Evolutionary conservation across 1,284 basidiomycete genomes (phyloP), one percentile per base, ranked within the genome.

Genomic region (Moniliophthora roreri): DNA sequence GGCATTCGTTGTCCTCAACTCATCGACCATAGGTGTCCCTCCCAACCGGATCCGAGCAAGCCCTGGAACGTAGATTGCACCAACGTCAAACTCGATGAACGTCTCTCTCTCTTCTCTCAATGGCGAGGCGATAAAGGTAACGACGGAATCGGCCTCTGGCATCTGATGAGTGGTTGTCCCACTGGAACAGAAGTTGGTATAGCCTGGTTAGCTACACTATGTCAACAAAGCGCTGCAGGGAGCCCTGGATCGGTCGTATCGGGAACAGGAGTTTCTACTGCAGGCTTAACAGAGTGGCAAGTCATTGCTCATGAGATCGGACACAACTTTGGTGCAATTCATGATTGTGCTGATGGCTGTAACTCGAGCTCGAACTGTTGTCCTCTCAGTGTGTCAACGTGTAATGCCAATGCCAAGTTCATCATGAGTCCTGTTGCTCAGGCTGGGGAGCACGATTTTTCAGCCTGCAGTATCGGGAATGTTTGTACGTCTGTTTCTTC

Each of bases 221-320:
- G 89, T 66, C 81, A 85, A 61, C 77, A 82, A 53, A 69, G 66
- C 1, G 67, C 85, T 3, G 70, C 74, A 15, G 77, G 78, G 2
- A 74, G 67, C 50, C 64, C 73, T 2, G 75, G 76, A 1, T 76
- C 79, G 4, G 68, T 80, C 21, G 88, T 92, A 26, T 90, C 87
- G 21, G 93, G 93, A 3, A 91, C 93, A 0, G 93, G 85, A 4
- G 91, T 96, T 11, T 91, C 91, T 7, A 92, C 91, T 4, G 78
- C 85, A 18, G 83, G 84, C 10, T 72, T 77, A 16, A 79, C 91
- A 59, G 89, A 90, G 63, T 88, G 85, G 87, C 88, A 91, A 69
- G 84, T 91, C 62, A 79, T 95, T 35, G 82, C 91, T n/a, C 94
- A 96, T 70, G 94, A 96, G 69, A 92, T 91, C 56, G 91, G 89